phyloP scores from a whole-genome alignment of 495 filamentous ascomycete species.

The Xylaria palmicola region DNA sequence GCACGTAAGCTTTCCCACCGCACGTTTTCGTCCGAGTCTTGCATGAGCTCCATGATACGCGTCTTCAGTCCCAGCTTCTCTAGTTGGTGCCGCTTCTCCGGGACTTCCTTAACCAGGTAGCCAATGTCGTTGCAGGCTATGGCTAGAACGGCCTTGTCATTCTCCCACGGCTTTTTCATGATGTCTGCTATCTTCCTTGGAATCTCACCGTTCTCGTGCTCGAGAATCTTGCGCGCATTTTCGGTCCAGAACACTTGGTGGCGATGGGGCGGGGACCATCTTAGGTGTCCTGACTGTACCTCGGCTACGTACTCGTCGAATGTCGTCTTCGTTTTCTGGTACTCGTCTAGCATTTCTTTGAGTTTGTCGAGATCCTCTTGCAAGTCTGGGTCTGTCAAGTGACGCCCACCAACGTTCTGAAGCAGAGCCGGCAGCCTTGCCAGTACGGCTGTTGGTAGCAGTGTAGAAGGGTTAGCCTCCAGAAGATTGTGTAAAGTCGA shows the following conservation, averaged over 20 bases:
- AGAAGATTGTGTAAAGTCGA: constrained; percentile 88
- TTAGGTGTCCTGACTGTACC: constrained; percentile 81
- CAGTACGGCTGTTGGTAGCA: constrained; percentile 79
- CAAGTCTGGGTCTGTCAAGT: constrained; percentile 85
- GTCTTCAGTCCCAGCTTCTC: constrained; percentile 90
- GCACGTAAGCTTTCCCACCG: constrained; percentile 94
- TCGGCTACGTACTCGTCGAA: constrained; percentile 95
- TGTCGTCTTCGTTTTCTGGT: constrained; percentile 94
- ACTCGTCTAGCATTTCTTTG: constrained; percentile 80
- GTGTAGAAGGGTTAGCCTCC: constrained; percentile 66
- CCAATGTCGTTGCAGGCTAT: constrained; percentile 96
- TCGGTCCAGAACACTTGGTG: constrained; percentile 90
- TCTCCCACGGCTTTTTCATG: constrained; percentile 80
- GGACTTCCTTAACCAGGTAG: constrained; percentile 82
- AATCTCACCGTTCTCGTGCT: constrained; percentile 75
- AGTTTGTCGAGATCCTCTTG: constrained; percentile 79
- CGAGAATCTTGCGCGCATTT: constrained; percentile 89
- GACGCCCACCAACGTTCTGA: constrained; percentile 75
- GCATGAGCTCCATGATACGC: constrained; percentile 95
- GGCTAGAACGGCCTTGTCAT: constrained; percentile 92
- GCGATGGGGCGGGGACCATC: constrained; percentile 94
- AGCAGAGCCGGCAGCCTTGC: constrained; percentile 80
- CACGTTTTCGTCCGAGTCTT: constrained; percentile 81
- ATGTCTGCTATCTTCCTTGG: constrained; percentile 85
- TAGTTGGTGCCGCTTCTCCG: constrained; percentile 76